A percentile compares a stretch with the other conserved stretches of the same genome.
Conservation (phyloP, 768 basidiomycete species). For the Pulveroboletus ravenelii region DNA sequence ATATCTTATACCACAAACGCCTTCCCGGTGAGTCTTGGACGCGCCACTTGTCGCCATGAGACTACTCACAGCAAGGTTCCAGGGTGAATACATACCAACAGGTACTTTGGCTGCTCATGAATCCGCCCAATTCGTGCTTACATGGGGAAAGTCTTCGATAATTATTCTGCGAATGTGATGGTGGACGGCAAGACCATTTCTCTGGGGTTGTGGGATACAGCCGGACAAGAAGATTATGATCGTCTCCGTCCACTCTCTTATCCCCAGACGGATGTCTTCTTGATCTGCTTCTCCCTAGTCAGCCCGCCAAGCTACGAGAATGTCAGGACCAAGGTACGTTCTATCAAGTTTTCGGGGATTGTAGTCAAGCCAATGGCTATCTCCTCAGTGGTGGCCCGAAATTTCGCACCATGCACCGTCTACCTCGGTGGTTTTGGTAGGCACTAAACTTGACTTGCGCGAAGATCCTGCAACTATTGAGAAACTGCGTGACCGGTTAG, state of each 20-base stretch:
- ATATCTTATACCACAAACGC: constrained; percentile 99
- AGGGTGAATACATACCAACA: constrained; percentile 98
- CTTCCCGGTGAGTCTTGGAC: constrained; percentile 66
- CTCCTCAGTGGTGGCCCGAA: constrained; percentile 85
- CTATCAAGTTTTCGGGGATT: not conserved
- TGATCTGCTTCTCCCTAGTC: constrained; percentile 98
- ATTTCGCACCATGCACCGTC: constrained; percentile 96
- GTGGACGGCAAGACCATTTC: constrained; percentile 99
- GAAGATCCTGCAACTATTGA: constrained; percentile 92
- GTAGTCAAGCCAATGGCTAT: constrained; percentile 6
- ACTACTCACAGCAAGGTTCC: constrained; percentile 17
- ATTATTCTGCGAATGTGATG: constrained; percentile 98
- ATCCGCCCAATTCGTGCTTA: constrained; percentile 7
- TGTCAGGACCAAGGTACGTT: constrained; percentile 88
- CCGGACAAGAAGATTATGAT: constrained; percentile 99
- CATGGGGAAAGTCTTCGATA: constrained; percentile 78
- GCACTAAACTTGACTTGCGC: constrained; percentile 95
- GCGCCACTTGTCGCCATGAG: constrained; percentile 8
- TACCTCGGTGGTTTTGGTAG: constrained; percentile 89
- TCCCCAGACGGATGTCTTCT: constrained; percentile 98
- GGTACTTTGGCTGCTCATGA: constrained; percentile 41
- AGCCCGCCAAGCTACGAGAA: constrained; percentile 98
- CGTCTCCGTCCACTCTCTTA: constrained; percentile 96
- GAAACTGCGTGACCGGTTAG: constrained; percentile 85
- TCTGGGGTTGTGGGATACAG: constrained; percentile 99